Conservation (phyloP, 495 filamentous ascomycete genomes). For the Halenospora varia region DNA sequence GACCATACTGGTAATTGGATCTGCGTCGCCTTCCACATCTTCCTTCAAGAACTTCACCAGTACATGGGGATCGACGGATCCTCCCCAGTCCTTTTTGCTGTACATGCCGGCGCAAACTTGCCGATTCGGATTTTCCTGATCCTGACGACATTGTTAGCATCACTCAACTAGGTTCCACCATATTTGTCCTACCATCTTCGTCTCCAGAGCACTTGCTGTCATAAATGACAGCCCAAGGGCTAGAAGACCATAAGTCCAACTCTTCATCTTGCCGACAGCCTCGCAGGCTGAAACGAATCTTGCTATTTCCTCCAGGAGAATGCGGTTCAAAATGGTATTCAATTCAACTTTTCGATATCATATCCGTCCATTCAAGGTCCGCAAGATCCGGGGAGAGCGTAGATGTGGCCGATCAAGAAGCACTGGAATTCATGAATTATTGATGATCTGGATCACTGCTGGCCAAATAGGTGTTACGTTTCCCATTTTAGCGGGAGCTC, state of each 20-base stretch:
- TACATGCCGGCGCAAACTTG: slow-evolving; percentile 99
- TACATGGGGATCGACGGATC: slow-evolving; percentile 84
- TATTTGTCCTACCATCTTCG: slow-evolving; percentile 53
- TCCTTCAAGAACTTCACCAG: slow-evolving; percentile 71
- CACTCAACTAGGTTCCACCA: neutral
- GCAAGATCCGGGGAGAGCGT: slow-evolving; percentile 2
- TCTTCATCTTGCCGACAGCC: slow-evolving; percentile 41
- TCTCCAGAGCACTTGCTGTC: slow-evolving; percentile 50
- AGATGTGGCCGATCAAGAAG: neutral
- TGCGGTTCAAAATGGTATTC: no score
- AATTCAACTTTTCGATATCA: no score
- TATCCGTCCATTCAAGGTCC: slow-evolving; percentile 15
- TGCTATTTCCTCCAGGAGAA: slow-evolving; percentile 1
- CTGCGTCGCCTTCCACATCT: slow-evolving; percentile 48
- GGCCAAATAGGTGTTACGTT: neutral
- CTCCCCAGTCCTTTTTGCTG: slow-evolving; percentile 83
- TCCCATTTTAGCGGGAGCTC: no score
- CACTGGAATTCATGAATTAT: neutral
- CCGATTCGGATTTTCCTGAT: slow-evolving; percentile 68
- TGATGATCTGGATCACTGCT: neutral
- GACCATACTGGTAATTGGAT: slow-evolving; percentile 77
- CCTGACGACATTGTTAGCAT: slow-evolving; percentile 37
- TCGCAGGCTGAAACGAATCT: slow-evolving; percentile 3
- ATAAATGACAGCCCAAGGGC: slow-evolving; percentile 49
- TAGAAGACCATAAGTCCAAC: slow-evolving; percentile 45